Percentiles rank a stretch among this genome's conserved stretches.
Conservation (phyloP, 2,329 filamentous ascomycete species). For the Fusarium albosuccineum region DNA sequence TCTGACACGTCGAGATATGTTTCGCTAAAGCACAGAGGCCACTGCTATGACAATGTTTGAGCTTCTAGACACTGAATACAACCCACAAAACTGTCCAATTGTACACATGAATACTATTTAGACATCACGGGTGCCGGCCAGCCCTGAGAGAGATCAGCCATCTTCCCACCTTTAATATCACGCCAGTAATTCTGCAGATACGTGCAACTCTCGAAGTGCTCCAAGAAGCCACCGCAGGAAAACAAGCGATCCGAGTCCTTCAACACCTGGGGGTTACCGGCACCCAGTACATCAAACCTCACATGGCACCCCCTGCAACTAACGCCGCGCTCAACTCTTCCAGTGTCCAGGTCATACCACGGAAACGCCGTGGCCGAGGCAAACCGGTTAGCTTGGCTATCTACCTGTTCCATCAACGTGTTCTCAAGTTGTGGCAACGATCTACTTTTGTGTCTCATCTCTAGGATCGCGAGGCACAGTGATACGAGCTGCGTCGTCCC, state of each 20-base stretch:
- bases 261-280: background rate
- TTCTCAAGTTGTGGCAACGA: no score
- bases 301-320: constrained; percentile 9
- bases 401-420: accelerated
- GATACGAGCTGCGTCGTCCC: no score
- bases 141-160: background rate
- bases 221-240: background rate
- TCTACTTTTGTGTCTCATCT: no score
- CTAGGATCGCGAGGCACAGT: background rate
- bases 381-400: background rate
- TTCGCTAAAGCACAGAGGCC: no score
- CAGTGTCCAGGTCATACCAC: background rate
- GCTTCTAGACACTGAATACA: no score
- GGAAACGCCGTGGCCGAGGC: constrained; percentile 7
- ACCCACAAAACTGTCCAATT: no score
- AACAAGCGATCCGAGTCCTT: constrained; percentile 5
- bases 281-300: accelerated
- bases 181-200: constrained; percentile 11
- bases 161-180: background rate
- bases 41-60: no score
- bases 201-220: constrained; percentile 12
- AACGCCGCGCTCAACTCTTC: background rate
- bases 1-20: no score
- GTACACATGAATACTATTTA: no score
- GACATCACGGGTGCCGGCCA: no score